phyloP scores from a whole-genome alignment of 495 filamentous ascomycete genomes.

The Pseudotulostoma volvatum region DNA sequence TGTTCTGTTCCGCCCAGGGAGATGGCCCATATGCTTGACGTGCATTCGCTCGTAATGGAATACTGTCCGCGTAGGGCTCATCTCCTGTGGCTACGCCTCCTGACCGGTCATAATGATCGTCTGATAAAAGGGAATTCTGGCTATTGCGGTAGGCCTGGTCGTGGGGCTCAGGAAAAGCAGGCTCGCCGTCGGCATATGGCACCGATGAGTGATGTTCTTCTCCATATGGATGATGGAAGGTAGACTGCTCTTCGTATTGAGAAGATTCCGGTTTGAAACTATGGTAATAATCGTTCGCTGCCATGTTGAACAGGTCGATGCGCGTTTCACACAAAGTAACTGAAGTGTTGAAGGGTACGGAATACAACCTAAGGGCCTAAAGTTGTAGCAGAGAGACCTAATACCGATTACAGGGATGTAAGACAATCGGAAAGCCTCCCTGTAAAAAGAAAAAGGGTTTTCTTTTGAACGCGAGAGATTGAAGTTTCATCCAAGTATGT shows the following conservation, averaged over 20 bases:
- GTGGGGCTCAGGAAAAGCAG: conserved; percentile 15
- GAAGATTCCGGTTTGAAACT: conserved; percentile 28
- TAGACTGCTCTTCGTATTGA: conserved; percentile 26
- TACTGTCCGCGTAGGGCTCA: conserved; percentile 35
- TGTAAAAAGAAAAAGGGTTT: too few species aligned
- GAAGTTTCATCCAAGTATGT: too few species aligned
- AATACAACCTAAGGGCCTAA: too few species aligned
- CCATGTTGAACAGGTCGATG: conserved; percentile 56
- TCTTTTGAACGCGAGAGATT: too few species aligned
- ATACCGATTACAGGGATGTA: too few species aligned
- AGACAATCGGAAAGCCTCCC: too few species aligned
- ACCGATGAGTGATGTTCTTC: conserved; percentile 14
- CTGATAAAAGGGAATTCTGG: conserved; percentile 28
- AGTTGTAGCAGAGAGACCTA: too few species aligned
- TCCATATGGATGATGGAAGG: conserved; percentile 16
- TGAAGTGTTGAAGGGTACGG: too few species aligned
- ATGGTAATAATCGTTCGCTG: conserved; percentile 69
- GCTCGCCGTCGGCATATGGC: conserved; percentile 13
- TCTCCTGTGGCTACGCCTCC: conserved; percentile 21
- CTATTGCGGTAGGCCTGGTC: conserved; percentile 23
- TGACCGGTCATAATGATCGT: conserved; percentile 16
- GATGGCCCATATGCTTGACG: conserved; percentile 16
- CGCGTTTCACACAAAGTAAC: too few species aligned
- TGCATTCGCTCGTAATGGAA: conserved; percentile 27
- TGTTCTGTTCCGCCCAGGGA: conserved; percentile 29